These are phyloP conservation scores for Plasmodiophora brassicae DNA, from an alignment of 208 protist species.

Conservation along the genomic window DNA sequence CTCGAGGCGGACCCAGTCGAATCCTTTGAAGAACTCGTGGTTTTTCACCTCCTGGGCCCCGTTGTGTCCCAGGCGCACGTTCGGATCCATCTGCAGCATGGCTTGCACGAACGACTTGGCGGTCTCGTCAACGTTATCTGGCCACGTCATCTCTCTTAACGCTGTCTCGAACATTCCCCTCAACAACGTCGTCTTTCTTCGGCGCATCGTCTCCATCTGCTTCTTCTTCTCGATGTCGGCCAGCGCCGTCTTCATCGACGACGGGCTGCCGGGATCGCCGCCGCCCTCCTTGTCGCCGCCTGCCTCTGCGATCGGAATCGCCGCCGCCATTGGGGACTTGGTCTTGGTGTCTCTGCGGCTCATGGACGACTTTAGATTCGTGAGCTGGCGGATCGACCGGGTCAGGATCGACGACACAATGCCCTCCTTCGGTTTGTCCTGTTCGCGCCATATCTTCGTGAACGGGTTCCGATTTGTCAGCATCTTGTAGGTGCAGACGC, in stretches of 20 bases:
- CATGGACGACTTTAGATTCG: not conserved
- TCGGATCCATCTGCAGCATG: not conserved
- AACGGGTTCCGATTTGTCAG: slow-evolving; percentile 22
- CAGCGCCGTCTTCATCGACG: not conserved
- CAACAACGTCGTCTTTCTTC: not conserved
- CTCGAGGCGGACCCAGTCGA: not conserved
- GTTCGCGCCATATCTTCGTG: not conserved
- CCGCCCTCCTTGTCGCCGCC: not conserved
- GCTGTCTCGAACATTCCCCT: slow-evolving; percentile 25
- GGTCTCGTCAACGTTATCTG: not conserved
- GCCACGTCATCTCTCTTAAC: not conserved
- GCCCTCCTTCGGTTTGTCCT: slow-evolving; percentile 10
- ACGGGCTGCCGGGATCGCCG: not conserved
- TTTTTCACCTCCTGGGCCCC: not conserved
- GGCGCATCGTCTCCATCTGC: not conserved
- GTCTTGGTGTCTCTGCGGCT: not conserved
- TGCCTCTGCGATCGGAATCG: not conserved
- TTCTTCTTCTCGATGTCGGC: slow-evolving; percentile 14
- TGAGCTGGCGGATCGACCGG: not conserved
- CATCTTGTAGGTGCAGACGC: slow-evolving; percentile 26
- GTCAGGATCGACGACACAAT: slow-evolving; percentile 23
- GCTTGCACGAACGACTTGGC: slow-evolving; percentile 27
- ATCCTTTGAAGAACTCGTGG: slow-evolving; percentile 34
- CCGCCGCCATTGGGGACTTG: not conserved
- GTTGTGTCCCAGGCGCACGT: slow-evolving; percentile 12